These are phyloP conservation scores for Dunaliella sp. DNA, from an alignment of 139 green algal species.

Conservation along the genomic window DNA sequence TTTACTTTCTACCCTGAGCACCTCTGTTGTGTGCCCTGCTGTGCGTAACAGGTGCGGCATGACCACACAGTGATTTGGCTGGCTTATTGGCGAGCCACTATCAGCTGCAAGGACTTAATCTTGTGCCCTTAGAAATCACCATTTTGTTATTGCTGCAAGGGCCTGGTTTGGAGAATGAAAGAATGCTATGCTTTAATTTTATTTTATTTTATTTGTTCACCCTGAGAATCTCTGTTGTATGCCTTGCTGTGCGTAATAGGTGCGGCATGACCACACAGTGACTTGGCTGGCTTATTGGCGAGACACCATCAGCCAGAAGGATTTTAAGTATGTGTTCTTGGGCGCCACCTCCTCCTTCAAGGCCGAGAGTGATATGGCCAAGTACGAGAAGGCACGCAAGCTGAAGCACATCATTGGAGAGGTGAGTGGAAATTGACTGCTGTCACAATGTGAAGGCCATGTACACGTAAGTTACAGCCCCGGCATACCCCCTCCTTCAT, in stretches of 20 bases:
- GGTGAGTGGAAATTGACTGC: no score
- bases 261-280: constrained; percentile 90
- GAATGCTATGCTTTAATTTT: no score
- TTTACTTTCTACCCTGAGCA: no score
- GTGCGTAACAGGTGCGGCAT: constrained; percentile 77
- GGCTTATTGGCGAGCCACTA: constrained; percentile 95
- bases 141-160: no score
- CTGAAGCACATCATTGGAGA: constrained; percentile 71
- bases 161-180: no score
- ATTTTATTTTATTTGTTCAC: no score
- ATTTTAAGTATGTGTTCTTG: constrained; percentile 96
- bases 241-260: no score
- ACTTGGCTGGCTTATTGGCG: constrained; percentile 98
- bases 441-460: no score
- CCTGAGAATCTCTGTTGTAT: no score
- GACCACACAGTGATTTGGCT: constrained; percentile 97
- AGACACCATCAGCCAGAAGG: constrained; percentile 88
- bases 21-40: no score
- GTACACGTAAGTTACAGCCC: no score
- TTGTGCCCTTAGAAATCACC: constrained; percentile 94
- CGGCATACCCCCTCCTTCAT: constrained; percentile 92
- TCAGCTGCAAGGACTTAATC: constrained; percentile 90
- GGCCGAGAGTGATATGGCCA: constrained; percentile 85
- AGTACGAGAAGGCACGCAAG: constrained; percentile 96
- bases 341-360: constrained; percentile 91